These are phyloP conservation scores for Blumeria graminis DNA, from an alignment of 2,329 filamentous ascomycete species.

Conservation along the genomic window DNA sequence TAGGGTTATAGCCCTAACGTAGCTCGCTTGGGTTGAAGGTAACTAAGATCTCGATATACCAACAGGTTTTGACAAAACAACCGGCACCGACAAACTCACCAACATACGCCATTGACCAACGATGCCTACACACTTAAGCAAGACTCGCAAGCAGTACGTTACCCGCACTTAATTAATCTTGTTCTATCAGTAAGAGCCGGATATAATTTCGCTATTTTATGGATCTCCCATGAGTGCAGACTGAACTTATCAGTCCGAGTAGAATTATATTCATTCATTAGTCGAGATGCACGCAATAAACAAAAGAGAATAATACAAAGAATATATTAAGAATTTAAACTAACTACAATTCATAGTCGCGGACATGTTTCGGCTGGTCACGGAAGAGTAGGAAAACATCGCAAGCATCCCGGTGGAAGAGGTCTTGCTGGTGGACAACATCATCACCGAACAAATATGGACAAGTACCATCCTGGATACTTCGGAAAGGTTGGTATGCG, in stretches of 20 bases:
- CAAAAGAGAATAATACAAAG: background rate
- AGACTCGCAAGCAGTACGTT: conserved; percentile 58
- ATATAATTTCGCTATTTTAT: background rate
- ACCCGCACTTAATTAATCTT: conserved; percentile 1
- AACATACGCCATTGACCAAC: conserved; percentile 18
- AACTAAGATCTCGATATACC: background rate
- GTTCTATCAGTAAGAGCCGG: background rate
- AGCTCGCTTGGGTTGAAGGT: background rate
- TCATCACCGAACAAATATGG: conserved; percentile 85
- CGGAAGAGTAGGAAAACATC: conserved; percentile 96
- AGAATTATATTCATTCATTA: background rate
- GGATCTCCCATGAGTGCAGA: background rate
- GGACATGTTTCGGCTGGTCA: conserved; percentile 97
- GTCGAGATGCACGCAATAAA: background rate
- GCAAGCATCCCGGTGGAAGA: conserved; percentile 71
- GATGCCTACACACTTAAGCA: conserved; percentile 52
- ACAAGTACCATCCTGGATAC: conserved; percentile 95
- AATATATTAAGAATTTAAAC: conserved; percentile 3
- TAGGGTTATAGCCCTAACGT: background rate
- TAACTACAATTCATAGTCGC: conserved; percentile 33
- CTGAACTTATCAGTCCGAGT: background rate
- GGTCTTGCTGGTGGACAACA: conserved; percentile 95
- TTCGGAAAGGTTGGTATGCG: conserved; percentile 94
- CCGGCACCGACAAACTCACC: background rate
- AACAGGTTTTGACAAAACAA: background rate